Base-by-base conservation (phyloP, 1,284 basidiomycete genomes). In the Kwoniella shivajii region DNA sequence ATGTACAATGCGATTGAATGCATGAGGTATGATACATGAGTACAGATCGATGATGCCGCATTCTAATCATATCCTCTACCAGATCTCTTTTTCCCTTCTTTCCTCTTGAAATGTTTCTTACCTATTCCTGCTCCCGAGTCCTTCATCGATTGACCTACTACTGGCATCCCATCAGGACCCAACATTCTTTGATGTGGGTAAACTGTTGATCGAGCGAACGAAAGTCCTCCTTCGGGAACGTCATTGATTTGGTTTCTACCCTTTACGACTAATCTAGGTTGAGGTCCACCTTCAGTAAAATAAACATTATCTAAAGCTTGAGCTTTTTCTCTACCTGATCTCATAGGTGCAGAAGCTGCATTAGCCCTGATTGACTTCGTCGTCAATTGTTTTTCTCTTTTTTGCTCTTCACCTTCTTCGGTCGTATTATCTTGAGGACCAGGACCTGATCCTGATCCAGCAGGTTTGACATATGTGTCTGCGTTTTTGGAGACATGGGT, bases 81-180 rank as follows among this genome's bases (percentile, higher is more conserved):
- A 69, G 89, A 92, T 64, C 93, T 81, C 77, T 92, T 88, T 79
- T 97, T 97, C 54, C 84, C 84, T 54, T 82, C 90, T 86, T 79
- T 84, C 69, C 87, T 89, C 80, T 94, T 98, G 81, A 91, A 90
- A 68, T 89, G 88, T 75, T 92, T 94, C 82, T 96, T 97, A 20
- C 84, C 9, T 76, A 72, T 58, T 14, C 63, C 50, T 52, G 52
- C 30, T 71, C 84, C 64, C 26, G 36, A 9, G n/a, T 84, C 75
- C 2, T 80, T 72, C 14, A 73, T 56, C 80, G 79, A 60, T 80
- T 79, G 50, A 81, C 78, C 10, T 61, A 65, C 59, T 47, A 89
- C 69, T 16, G 80, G 79, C 26, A 82, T 85, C 2, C 92, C 92
- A 71, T 92, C 88, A 56, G 90, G 82, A 1, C 85, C 85, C 11